phyloP scores from a whole-genome alignment of 257 asterid genomes.

The Solanum pimpinellifolium region DNA sequence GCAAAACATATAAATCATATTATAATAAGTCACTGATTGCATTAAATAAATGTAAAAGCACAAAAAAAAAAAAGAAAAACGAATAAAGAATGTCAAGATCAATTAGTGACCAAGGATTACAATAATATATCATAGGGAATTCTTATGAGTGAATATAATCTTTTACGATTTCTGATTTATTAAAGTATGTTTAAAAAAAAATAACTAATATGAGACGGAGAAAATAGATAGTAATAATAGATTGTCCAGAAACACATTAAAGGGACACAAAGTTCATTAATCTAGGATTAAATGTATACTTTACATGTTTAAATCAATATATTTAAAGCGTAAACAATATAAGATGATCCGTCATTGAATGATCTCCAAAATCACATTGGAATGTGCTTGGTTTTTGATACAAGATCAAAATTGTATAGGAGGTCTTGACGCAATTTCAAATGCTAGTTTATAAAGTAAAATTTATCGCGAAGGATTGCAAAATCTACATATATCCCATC shows the following conservation, averaged over 20 bases:
- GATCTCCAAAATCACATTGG: neutral
- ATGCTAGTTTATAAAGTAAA: neutral
- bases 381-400: neutral
- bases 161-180: no score
- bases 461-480: neutral
- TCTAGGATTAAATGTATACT: no score
- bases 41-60: neutral
- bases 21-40: neutral
- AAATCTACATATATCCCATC: neutral
- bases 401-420: neutral
- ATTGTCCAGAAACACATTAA: no score
- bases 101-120: neutral
- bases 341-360: no score
- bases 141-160: neutral
- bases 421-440: rapidly evolving
- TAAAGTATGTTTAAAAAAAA: no score
- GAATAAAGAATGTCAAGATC: neutral
- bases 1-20: neutral
- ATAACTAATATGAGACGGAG: neutral
- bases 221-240: no score
- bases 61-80: no score
- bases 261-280: no score
- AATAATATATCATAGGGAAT: neutral
- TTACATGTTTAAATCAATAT: no score
- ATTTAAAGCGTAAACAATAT: no score